Conservation (phyloP, 768 basidiomycete genomes). For the Suillus subaureus region DNA sequence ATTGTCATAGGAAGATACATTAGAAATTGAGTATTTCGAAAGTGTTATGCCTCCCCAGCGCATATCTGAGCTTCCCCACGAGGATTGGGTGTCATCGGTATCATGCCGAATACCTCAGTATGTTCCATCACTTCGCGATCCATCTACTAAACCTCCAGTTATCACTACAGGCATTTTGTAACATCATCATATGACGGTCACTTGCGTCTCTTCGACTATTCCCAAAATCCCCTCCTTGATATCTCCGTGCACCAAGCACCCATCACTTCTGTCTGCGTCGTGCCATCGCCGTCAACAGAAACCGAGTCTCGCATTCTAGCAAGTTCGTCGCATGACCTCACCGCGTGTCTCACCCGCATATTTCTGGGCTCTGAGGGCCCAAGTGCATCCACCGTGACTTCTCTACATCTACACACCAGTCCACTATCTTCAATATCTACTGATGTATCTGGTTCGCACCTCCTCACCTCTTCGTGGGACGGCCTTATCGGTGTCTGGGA, state of each 20-base stretch:
- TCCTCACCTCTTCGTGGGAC: conserved; percentile 91
- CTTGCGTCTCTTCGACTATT: conserved; percentile 73
- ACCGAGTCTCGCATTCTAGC: conserved; percentile 50
- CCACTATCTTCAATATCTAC: conserved; percentile 75
- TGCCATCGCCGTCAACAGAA: conserved; percentile 39
- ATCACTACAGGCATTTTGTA: conserved; percentile 57
- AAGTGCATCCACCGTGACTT: conserved; percentile 53
- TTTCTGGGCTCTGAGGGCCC: conserved; percentile 14
- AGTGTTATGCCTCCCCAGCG: conserved; percentile 85
- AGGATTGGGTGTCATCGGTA: conserved; percentile 92
- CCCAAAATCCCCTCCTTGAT: conserved; percentile 55
- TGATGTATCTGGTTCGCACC: conserved; percentile 53
- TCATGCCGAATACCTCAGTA: conserved; percentile 63
- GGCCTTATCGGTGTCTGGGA: conserved; percentile 83
- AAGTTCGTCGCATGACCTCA: conserved; percentile 80
- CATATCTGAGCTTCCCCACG: conserved; percentile 77
- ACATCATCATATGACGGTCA: conserved; percentile 83
- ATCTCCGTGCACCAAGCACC: conserved; percentile 62
- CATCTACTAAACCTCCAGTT: conserved; percentile 13
- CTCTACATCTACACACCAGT: conserved; percentile 81
- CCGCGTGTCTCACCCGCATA: conserved; percentile 53
- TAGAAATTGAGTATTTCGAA: conserved; percentile 92
- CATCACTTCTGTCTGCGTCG: conserved; percentile 62
- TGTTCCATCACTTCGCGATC: conserved; percentile 7
- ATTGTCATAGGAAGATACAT: conserved; percentile 72